Conservation (phyloP, 192 early-diverging fungal genomes). For the Coemansia reversa region DNA sequence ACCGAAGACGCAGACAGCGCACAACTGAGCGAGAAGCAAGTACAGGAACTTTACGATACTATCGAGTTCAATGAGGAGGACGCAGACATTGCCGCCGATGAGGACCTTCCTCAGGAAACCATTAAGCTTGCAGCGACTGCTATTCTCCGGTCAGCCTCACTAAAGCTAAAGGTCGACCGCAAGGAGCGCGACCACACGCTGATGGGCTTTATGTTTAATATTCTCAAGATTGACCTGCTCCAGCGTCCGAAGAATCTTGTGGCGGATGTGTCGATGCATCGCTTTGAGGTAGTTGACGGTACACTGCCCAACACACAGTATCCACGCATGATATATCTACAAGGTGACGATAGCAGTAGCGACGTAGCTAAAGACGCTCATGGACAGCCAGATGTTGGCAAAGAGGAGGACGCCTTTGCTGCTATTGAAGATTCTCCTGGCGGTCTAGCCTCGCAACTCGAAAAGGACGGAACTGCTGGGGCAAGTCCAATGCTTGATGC, state of each 20-base stretch:
- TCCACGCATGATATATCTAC: constrained; percentile 53
- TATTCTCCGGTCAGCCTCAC: constrained; percentile 73
- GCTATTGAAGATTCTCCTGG: constrained; percentile 24
- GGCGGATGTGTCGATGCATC: constrained; percentile 52
- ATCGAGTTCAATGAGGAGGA: constrained; percentile 91
- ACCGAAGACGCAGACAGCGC: constrained; percentile 12
- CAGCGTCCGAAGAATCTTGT: constrained; percentile 44
- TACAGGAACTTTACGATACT: constrained; percentile 86
- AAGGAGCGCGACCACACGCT: constrained; percentile 47
- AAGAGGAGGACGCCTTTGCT: constrained; percentile 12
- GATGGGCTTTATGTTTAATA: constrained; percentile 50
- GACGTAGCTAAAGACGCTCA: constrained; percentile 2
- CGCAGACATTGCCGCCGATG: constrained; percentile 44
- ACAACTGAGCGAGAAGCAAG: constrained; percentile 77
- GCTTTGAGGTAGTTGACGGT: constrained; percentile 55
- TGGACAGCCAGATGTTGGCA: not conserved
- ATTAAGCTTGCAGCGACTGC: constrained; percentile 64
- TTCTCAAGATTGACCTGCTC: constrained; percentile 44
- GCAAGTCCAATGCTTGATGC: constrained; percentile 7
- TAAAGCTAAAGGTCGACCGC: constrained; percentile 66
- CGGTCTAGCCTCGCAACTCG: constrained; percentile 17
- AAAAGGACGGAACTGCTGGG: not conserved
- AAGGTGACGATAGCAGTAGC: constrained; percentile 22
- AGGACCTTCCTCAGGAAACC: constrained; percentile 54
- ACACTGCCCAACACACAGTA: constrained; percentile 51